Evolutionary conservation across 768 basidiomycete genomes (phyloP).

Genomic region (Amanita exitialis): DNA sequence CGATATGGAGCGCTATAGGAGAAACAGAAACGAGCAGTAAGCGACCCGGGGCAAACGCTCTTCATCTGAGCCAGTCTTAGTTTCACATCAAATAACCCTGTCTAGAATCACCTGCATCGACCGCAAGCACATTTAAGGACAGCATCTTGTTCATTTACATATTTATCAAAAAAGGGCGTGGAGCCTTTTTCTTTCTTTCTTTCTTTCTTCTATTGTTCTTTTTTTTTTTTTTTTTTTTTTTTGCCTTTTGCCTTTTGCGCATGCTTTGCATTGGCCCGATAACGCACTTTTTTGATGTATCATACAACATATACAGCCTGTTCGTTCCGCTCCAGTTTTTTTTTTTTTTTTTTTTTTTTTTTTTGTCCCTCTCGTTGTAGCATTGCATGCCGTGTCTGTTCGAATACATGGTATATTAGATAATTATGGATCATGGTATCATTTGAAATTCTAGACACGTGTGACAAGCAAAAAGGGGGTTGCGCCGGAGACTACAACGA

Average conservation of each 20-base stretch:
- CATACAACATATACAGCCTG: background rate
- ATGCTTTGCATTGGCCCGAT: background rate
- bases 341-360: too few species aligned
- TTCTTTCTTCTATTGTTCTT: background rate
- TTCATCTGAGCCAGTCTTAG: background rate
- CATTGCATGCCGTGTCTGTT: background rate
- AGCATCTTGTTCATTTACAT: conserved; percentile 1
- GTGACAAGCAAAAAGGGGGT: background rate
- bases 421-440: background rate
- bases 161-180: background rate
- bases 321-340: background rate
- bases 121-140: background rate
- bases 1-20: background rate
- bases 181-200: background rate
- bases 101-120: background rate
- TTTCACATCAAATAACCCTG: background rate
- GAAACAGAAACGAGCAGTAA: background rate
- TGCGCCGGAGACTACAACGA: too few species aligned
- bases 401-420: background rate
- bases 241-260: background rate
- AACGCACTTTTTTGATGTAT: background rate
- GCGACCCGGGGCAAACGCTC: background rate
- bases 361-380: background rate
- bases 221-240: background rate
- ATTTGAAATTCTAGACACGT: background rate